Percentiles rank a stretch among this genome's conserved stretches.
phyloP scores from a whole-genome alignment of 2,329 filamentous ascomycete species.

The Decorospora gaudefroyi region DNA sequence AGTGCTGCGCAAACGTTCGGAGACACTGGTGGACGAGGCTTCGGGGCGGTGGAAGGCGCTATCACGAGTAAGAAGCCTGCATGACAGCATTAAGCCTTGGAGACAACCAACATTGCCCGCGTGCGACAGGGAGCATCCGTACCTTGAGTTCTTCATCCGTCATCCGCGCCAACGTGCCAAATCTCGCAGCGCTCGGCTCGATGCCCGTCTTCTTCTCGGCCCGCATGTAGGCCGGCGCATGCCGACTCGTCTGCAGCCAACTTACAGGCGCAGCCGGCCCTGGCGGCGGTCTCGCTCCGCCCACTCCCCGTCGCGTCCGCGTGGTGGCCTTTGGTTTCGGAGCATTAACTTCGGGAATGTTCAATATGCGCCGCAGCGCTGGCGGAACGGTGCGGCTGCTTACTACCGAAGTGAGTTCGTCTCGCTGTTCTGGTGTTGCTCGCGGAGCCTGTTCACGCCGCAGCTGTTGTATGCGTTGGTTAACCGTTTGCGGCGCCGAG shows the following conservation, averaged over 20 bases:
- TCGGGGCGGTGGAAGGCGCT: conserved; percentile 38
- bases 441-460: conserved; percentile 50
- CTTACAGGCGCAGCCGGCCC: conserved; percentile 55
- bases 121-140: conserved; percentile 9
- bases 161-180: conserved; percentile 32
- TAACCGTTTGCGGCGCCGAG: conserved; percentile 49
- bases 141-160: conserved; percentile 38
- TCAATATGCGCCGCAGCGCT: conserved; percentile 51
- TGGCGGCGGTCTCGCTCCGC: conserved; percentile 42
- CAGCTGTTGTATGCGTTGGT: conserved; percentile 54
- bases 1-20: conserved; percentile 60
- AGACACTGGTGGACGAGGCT: conserved; percentile 58
- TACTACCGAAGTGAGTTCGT: conserved; percentile 51
- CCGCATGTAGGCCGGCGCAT: conserved; percentile 30
- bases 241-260: conserved; percentile 48
- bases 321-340: conserved; percentile 52
- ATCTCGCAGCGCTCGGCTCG: conserved; percentile 18
- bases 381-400: conserved; percentile 53
- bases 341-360: conserved; percentile 53
- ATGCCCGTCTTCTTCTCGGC: conserved; percentile 19
- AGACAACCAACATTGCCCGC: conserved; percentile 2
- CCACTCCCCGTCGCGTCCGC: conserved; percentile 30
- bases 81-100: conserved; percentile 15
- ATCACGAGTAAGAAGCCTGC: conserved; percentile 31
- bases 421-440: conserved; percentile 49